Evolutionary conservation across 768 basidiomycete species (phyloP).

Genomic region (Boletus speciosus): DNA sequence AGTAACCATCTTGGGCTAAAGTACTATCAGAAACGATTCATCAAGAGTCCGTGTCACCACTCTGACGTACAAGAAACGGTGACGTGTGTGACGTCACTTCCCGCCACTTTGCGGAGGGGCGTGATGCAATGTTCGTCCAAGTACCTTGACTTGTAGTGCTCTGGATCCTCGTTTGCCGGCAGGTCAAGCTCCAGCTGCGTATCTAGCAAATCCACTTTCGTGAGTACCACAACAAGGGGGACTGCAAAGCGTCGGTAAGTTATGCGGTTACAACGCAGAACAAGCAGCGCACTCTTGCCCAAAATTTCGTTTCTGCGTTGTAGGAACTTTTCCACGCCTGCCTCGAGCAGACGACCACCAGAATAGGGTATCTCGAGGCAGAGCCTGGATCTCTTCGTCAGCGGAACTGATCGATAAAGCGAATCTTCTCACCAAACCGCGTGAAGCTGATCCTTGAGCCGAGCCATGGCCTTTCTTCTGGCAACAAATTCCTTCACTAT

Average conservation of each 20-base stretch:
- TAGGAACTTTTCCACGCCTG: conserved; percentile 11
- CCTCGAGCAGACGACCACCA: conserved; percentile 15
- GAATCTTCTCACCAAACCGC: conserved; percentile 10
- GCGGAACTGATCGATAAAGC: background rate
- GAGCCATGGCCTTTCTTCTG: conserved; percentile 1
- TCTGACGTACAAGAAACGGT: conserved; percentile 9
- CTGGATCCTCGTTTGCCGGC: background rate
- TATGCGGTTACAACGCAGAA: background rate
- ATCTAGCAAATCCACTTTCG: conserved; percentile 12
- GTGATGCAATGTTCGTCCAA: background rate
- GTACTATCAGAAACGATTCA: background rate
- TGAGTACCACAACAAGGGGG: conserved; percentile 16
- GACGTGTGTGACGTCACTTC: background rate
- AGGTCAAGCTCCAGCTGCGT: conserved; percentile 1
- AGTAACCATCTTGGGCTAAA: conserved; percentile 3
- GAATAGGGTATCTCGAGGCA: conserved; percentile 13
- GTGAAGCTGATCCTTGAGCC: conserved; percentile 7
- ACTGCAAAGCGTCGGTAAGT: background rate
- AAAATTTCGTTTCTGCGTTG: conserved; percentile 1
- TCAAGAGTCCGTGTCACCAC: background rate
- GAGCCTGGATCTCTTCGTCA: conserved; percentile 6
- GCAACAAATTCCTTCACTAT: conserved; percentile 2
- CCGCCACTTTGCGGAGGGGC: conserved; percentile 1
- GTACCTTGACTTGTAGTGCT: background rate
- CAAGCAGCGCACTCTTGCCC: conserved; percentile 2